These are phyloP conservation scores for Boletus huronensis DNA, from an alignment of 768 basidiomycete genomes.

Conservation along the genomic window DNA sequence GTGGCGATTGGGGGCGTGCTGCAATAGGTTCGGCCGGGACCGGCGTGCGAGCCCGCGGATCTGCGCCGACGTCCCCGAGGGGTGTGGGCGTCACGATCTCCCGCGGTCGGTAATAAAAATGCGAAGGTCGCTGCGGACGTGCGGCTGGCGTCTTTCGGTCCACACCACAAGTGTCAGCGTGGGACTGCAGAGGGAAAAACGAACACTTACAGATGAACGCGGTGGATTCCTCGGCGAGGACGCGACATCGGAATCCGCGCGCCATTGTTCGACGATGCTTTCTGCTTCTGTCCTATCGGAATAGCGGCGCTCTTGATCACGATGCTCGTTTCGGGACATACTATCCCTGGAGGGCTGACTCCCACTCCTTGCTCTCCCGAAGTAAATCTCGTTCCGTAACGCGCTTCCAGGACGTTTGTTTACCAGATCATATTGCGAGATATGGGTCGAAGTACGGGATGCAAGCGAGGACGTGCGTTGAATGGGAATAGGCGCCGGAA, in stretches of 20 bases:
- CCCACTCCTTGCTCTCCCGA: conserved; percentile 19
- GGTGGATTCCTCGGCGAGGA: conserved; percentile 16
- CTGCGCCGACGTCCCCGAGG: conserved; percentile 18
- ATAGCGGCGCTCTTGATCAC: conserved; percentile 12
- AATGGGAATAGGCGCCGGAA: conserved; percentile 8
- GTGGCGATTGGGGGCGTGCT: neutral
- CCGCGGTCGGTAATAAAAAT: conserved; percentile 28
- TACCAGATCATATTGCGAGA: conserved; percentile 32
- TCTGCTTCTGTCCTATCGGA: conserved; percentile 27
- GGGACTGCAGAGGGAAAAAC: neutral
- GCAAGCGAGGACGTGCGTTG: conserved; percentile 20
- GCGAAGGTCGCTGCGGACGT: conserved; percentile 8
- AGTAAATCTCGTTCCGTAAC: conserved; percentile 25
- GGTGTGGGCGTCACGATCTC: conserved; percentile 31
- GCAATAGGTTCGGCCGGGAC: conserved; percentile 6
- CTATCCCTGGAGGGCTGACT: conserved; percentile 23
- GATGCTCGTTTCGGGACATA: conserved; percentile 15
- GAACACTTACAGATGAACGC: conserved; percentile 21
- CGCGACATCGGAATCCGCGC: conserved; percentile 24
- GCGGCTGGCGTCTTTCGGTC: conserved; percentile 16
- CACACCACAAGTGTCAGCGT: conserved; percentile 6
- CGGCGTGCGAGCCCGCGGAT: conserved; percentile 16
- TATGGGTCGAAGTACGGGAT: conserved; percentile 29
- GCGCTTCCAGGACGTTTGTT: conserved; percentile 25
- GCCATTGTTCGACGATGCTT: conserved; percentile 29